phyloP scores from a whole-genome alignment of 192 early-diverging fungal species.

The Kappamyces sp. region DNA sequence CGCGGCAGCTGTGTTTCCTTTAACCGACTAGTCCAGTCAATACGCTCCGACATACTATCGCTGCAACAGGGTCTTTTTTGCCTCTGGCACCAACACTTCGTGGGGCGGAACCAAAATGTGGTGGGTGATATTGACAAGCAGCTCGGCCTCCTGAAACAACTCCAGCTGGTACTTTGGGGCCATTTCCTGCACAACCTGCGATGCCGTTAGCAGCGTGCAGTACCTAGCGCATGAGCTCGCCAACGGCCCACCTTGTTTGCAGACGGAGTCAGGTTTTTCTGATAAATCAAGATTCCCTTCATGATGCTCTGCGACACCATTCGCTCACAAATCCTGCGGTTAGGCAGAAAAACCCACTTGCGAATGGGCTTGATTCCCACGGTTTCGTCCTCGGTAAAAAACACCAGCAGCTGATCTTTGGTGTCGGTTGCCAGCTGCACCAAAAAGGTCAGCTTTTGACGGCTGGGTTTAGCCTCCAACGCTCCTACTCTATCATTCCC shows the following conservation, averaged over 20 bases:
- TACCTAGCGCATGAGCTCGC: constrained; percentile 22
- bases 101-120: constrained; percentile 95
- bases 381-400: constrained; percentile 83
- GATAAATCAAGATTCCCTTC: constrained; percentile 84
- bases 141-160: constrained; percentile 82
- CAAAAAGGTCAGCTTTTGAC: constrained; percentile 73
- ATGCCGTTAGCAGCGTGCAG: not conserved
- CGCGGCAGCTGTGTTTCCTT: constrained; percentile 94
- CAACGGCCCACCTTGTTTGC: constrained; percentile 66
- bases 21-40: constrained; percentile 56
- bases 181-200: constrained; percentile 60
- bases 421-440: constrained; percentile 70
- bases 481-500: constrained; percentile 72
- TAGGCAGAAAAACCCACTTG: constrained; percentile 46
- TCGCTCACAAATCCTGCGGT: constrained; percentile 47
- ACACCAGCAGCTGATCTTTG: constrained; percentile 79
- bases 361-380: constrained; percentile 88
- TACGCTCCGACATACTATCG: constrained; percentile 68
- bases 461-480: constrained; percentile 35
- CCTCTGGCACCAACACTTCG: constrained; percentile 74
- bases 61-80: constrained; percentile 84
- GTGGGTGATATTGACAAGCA: constrained; percentile 96
- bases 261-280: constrained; percentile 72
- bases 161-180: constrained; percentile 70
- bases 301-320: constrained; percentile 81